A percentile compares a stretch with the other conserved stretches of the same genome.
phyloP scores from a whole-genome alignment of 352 stramenopile species.

The Peronospora belbahrii region DNA sequence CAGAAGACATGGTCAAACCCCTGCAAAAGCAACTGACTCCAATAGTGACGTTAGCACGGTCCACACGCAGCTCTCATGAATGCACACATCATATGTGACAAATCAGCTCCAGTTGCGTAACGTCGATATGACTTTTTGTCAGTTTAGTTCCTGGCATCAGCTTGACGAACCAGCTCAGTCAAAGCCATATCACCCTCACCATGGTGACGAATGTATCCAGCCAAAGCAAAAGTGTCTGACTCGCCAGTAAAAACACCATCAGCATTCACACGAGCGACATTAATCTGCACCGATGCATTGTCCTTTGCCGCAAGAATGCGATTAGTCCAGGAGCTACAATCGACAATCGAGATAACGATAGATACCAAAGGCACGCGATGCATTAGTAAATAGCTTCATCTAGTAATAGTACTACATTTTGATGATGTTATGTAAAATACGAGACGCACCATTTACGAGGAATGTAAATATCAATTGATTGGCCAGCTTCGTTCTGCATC shows the following conservation, averaged over 20 bases:
- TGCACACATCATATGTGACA: no score
- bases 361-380: no score
- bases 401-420: no score
- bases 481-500: slow-evolving; percentile 97
- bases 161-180: slow-evolving; percentile 69
- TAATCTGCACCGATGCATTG: slow-evolving; percentile 96
- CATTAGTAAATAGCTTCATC: no score
- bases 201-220: slow-evolving; percentile 96
- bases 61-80: slow-evolving; percentile 5
- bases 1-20: slow-evolving; percentile 20
- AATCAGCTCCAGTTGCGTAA: no score
- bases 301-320: slow-evolving; percentile 97
- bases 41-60: slow-evolving; percentile 11
- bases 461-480: slow-evolving; percentile 98
- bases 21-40: slow-evolving; percentile 29
- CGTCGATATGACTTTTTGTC: no score
- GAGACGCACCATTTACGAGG: slow-evolving; percentile 94
- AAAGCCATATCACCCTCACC: slow-evolving; percentile 92
- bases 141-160: slow-evolving; percentile 75
- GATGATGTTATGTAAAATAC: no score
- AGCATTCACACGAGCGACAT: slow-evolving; percentile 95
- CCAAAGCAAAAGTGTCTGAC: slow-evolving; percentile 91
- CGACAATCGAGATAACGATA: no score
- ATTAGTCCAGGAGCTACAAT: slow-evolving; percentile 96
- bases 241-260: slow-evolving; percentile 95